Base-by-base conservation (phyloP, 202 grass and related monocot genomes). In the Zoysia matrella region DNA sequence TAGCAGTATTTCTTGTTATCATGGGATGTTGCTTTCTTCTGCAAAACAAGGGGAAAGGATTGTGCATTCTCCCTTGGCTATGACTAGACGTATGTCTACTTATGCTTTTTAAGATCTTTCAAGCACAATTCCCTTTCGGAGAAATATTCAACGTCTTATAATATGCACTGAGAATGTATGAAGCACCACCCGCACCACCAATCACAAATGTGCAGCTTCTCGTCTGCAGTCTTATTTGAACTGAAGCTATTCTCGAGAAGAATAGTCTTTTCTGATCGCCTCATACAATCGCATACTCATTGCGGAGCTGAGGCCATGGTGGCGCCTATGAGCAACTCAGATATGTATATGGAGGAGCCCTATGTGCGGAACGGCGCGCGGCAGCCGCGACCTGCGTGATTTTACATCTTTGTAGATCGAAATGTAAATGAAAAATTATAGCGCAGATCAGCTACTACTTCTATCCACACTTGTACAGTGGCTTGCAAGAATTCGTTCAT, bases 391-490 rank as follows among this genome's bases (percentile, higher is more conserved):
- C 39, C 50, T 61, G 52, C 4, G 53, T 36, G 64, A 80, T 2
- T 84, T 92, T 15, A 44, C 50, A 50, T 2, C 90, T 15, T 16
- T 92, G 50, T 76, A 92, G 72, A 80, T 92, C 7, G 77, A 87
- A 14, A 78, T 83, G 73, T 92, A 81, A 51, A 22, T 63, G 67
- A 18, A 56, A 57, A 72, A 11, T 40, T 72, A 50, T 75, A 75
- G 44, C 11, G 14, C 54, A 71, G 52, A 36, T 8, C 18, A 11
- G 60, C 47, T 72, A 55, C 65, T 66, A 3, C 56, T 16, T 47
- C 41, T 22, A 22, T 22, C 22, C 42, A 36, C 42, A 22, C 47
- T 13, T 80, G 43, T 60, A 55, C 18, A 47, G 54, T 22, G 12
- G 42, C 6, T 57, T 58, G 22, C 7, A 74, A 40, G 18, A 14